phyloP scores from a whole-genome alignment of 768 basidiomycete species.

The Lactarius psammicola region DNA sequence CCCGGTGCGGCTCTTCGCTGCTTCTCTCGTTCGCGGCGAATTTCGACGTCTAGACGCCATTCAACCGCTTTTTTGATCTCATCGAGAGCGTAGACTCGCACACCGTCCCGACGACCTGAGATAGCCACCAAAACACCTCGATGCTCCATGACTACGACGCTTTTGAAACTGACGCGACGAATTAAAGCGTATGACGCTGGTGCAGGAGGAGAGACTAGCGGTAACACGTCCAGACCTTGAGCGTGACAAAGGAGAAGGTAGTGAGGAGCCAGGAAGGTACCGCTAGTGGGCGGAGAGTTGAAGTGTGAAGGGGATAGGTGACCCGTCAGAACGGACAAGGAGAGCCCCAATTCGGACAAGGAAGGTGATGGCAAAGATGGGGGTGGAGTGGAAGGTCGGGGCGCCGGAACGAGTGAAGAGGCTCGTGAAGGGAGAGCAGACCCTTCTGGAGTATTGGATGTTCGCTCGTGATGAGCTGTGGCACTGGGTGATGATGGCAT shows the following conservation, averaged over 20 bases:
- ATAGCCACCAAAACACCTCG: conserved; percentile 89
- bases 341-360: conserved; percentile 72
- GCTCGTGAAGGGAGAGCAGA: conserved; percentile 48
- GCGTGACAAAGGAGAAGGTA: conserved; percentile 82
- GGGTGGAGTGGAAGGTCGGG: conserved; percentile 65
- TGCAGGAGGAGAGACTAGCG: conserved; percentile 69
- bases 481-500: conserved; percentile 31
- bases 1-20: conserved; percentile 47
- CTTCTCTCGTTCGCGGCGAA: conserved; percentile 71
- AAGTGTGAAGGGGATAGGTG: conserved; percentile 76
- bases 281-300: conserved; percentile 69
- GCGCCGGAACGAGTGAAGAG: conserved; percentile 50
- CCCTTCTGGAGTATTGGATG: conserved; percentile 29
- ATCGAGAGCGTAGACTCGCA: conserved; percentile 84
- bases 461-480: conserved; percentile 27
- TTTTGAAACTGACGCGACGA: conserved; percentile 78
- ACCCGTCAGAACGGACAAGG: conserved; percentile 62
- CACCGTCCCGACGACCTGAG: conserved; percentile 81
- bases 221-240: conserved; percentile 85
- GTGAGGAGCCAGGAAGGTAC: conserved; percentile 77
- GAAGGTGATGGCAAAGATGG: conserved; percentile 69
- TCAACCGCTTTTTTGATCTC: conserved; percentile 84
- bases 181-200: conserved; percentile 79
- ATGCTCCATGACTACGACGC: conserved; percentile 90
- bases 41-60: conserved; percentile 82